A percentile compares a stretch with the other conserved stretches of the same genome.
Evolutionary conservation across 108 stramenopile genomes (phyloP).

Genomic region (Chaetoceros muelleri): DNA sequence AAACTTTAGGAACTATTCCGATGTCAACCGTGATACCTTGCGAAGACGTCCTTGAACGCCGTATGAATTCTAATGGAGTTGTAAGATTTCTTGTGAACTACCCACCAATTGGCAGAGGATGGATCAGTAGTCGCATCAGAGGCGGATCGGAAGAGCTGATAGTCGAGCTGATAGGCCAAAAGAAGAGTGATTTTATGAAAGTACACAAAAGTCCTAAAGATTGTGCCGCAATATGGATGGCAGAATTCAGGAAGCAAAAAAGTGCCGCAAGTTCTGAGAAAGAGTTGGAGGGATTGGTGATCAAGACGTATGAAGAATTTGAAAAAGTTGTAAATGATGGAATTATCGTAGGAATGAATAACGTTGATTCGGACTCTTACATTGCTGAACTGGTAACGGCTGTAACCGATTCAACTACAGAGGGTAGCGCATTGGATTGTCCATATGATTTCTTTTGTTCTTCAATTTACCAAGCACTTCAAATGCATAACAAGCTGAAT

Average conservation of each 20-base stretch:
- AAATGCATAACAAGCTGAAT: conserved; percentile 1
- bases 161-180: conserved; percentile 35
- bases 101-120: conserved; percentile 54
- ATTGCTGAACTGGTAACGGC: conserved; percentile 28
- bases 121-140: conserved; percentile 79
- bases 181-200: conserved; percentile 8
- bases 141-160: conserved; percentile 85
- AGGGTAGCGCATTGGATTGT: conserved; percentile 37
- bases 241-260: conserved; percentile 12
- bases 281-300: too few relatives aligned
- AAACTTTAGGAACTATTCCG: conserved; percentile 62
- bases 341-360: conserved; percentile 26
- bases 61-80: conserved; percentile 85
- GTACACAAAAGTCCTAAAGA: conserved; percentile 37
- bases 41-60: conserved; percentile 55
- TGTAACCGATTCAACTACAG: conserved; percentile 39
- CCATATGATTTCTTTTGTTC: conserved; percentile 39
- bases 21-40: conserved; percentile 42
- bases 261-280: not conserved
- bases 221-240: conserved; percentile 53
- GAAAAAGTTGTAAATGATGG: conserved; percentile 21
- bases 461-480: conserved; percentile 27
- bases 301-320: conserved; percentile 30
- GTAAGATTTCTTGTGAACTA: conserved; percentile 63
- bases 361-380: conserved; percentile 42